A percentile compares a stretch with the other conserved stretches of the same genome.
Conservation (phyloP, 345 rosid species). For the Salix brachista region DNA sequence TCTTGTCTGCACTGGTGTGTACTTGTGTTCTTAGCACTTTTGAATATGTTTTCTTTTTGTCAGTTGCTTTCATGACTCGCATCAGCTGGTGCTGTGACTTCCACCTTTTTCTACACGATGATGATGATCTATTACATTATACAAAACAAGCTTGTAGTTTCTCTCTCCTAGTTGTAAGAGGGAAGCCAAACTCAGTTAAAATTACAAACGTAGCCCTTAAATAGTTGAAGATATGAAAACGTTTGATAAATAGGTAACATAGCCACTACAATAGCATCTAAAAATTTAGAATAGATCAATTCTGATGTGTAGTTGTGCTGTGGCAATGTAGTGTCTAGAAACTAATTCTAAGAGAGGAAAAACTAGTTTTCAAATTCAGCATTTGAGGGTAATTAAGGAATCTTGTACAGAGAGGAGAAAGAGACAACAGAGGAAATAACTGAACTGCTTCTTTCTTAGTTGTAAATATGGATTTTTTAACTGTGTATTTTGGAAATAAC, state of each 20-base stretch:
- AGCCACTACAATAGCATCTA: not conserved
- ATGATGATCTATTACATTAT: not conserved
- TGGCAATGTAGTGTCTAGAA: not conserved
- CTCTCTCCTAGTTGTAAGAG: not conserved
- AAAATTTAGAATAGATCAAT: not conserved
- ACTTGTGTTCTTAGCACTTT: not conserved
- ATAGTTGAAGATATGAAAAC: not conserved
- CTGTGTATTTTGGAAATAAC: not conserved
- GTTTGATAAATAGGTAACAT: not conserved
- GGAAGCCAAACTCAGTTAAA: not conserved
- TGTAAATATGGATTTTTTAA: not conserved
- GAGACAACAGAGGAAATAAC: not conserved
- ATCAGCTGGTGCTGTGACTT: not conserved
- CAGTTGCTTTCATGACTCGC: not conserved
- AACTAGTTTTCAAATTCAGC: not conserved
- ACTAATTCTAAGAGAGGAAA: not conserved
- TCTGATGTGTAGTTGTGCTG: not conserved
- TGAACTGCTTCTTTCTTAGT: not conserved
- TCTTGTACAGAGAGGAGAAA: not conserved
- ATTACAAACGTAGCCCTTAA: not conserved
- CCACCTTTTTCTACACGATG: not conserved
- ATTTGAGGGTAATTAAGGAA: not conserved
- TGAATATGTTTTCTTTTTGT: not conserved
- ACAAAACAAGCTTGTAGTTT: not conserved
- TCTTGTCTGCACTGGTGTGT: slow-evolving; percentile 97